These are phyloP conservation scores for Rhizopus stolonifer DNA, from an alignment of 371 early-diverging fungal species.

Conservation along the genomic window DNA sequence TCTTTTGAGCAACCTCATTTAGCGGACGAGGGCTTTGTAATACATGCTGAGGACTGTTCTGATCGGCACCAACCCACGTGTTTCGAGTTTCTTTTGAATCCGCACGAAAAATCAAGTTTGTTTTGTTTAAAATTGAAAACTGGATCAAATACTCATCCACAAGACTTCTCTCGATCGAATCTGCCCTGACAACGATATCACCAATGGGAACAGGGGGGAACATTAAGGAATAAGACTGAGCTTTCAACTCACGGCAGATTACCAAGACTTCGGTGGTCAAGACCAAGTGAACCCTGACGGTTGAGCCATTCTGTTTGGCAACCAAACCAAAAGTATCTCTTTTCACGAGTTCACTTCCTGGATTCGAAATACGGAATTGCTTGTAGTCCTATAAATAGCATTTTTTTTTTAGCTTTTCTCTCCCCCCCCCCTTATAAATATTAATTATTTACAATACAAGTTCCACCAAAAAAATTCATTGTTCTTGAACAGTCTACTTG, in stretches of 20 bases:
- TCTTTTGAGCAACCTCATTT: constrained; percentile 15
- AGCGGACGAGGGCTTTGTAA: constrained; percentile 12
- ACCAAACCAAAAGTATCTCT: constrained; percentile 27
- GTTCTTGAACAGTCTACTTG: constrained; percentile 32
- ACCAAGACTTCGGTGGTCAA: constrained; percentile 25
- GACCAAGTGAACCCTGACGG: constrained; percentile 19
- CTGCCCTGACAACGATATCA: constrained; percentile 20
- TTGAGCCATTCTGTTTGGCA: constrained; percentile 5
- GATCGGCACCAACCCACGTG: constrained; percentile 29
- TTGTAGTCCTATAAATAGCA: constrained; percentile 21
- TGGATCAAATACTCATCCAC: constrained; percentile 24
- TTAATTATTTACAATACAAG: constrained; percentile 20
- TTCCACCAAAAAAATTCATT: constrained; percentile 28
- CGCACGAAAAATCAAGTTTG: constrained; percentile 21
- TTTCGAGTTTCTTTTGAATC: constrained; percentile 27
- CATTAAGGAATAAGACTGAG: constrained; percentile 12
- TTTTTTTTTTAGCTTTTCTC: neutral
- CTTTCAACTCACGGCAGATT: constrained; percentile 15
- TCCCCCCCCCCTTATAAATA: neutral
- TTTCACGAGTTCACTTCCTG: constrained; percentile 21
- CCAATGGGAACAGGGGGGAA: constrained; percentile 25
- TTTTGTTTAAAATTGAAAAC: constrained; percentile 21
- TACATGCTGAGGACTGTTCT: neutral
- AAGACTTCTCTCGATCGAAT: constrained; percentile 19
- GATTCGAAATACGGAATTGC: constrained; percentile 9